Conservation (phyloP, 1,139 yeast genomes). For the Diutina catenulata region DNA sequence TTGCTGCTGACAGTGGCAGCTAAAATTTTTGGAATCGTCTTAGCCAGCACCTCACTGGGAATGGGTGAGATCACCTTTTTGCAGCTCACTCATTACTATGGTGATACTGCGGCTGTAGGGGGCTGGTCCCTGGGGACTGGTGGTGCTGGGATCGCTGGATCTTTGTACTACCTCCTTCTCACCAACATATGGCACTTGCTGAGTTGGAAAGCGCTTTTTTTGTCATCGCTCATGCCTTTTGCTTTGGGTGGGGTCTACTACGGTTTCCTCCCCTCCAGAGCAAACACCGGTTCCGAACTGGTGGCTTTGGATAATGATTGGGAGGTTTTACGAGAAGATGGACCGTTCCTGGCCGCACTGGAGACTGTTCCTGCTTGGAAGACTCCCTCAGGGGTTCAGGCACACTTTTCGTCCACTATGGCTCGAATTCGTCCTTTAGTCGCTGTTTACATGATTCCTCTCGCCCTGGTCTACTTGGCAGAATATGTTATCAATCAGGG, state of each 20-base stretch:
- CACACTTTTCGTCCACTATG: constrained; percentile 27
- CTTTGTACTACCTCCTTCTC: constrained; percentile 33
- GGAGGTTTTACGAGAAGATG: no score
- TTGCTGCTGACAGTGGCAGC: constrained; percentile 18
- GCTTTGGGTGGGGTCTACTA: constrained; percentile 23
- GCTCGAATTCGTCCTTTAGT: constrained; percentile 37
- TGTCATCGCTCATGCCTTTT: constrained; percentile 25
- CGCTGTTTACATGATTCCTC: constrained; percentile 70
- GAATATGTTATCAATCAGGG: constrained; percentile 92
- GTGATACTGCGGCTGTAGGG: constrained; percentile 42
- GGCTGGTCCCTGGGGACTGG: constrained; percentile 96
- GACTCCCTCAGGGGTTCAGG: no score
- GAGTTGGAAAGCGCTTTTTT: constrained; percentile 20
- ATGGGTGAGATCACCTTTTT: constrained; percentile 83
- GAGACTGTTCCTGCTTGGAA: no score
- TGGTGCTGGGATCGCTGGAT: constrained; percentile 83
- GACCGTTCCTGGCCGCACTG: background rate
- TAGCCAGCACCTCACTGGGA: constrained; percentile 82
- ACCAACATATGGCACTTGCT: constrained; percentile 24
- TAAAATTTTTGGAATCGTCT: constrained; percentile 55
- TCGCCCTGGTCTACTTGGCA: constrained; percentile 69
- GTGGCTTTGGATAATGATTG: no score
- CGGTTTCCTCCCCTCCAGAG: constrained; percentile 16
- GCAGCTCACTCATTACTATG: constrained; percentile 67
- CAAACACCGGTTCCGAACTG: background rate